A percentile compares a stretch with the other conserved stretches of the same genome.
Evolutionary conservation across 2,329 filamentous ascomycete species (phyloP).

Genomic region (Colletotrichum sublineola): DNA sequence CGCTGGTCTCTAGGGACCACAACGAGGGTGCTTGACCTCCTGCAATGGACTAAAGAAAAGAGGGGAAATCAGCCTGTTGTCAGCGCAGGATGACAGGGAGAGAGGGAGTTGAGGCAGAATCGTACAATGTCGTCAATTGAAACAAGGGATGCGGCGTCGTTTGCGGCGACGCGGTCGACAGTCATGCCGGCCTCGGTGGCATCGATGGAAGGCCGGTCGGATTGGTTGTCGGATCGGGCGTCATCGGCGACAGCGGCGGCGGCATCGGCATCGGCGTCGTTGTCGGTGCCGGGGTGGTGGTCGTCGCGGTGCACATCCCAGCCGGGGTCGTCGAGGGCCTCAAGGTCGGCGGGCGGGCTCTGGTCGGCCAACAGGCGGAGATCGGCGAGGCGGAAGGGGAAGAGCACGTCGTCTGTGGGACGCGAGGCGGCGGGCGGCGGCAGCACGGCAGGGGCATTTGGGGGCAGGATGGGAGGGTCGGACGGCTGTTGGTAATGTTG

Average conservation of each 20-base stretch:
- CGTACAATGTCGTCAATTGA: constrained; percentile 2
- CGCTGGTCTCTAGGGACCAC: constrained; percentile 7
- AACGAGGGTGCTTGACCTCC: constrained; percentile 1
- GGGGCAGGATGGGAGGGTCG: background rate
- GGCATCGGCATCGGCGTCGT: background rate
- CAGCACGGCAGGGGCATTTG: background rate
- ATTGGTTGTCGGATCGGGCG: background rate
- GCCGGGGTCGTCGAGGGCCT: too few relatives aligned
- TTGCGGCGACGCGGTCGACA: background rate
- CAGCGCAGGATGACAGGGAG: background rate
- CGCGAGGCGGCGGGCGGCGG: background rate
- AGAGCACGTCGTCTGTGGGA: background rate
- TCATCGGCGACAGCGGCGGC: background rate
- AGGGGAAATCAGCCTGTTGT: background rate
- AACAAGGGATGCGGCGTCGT: background rate
- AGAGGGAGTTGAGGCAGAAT: too few relatives aligned
- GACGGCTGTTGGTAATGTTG: background rate
- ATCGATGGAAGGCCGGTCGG: constrained; percentile 1
- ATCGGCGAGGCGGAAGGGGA: background rate
- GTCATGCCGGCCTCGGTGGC: background rate
- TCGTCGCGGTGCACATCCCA: too few relatives aligned
- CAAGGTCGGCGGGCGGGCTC: background rate
- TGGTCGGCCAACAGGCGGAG: background rate
- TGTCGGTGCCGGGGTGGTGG: background rate
- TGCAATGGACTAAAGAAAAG: background rate